Conservation (phyloP, 768 basidiomycete genomes). For the Rhodotorula toruloides region DNA sequence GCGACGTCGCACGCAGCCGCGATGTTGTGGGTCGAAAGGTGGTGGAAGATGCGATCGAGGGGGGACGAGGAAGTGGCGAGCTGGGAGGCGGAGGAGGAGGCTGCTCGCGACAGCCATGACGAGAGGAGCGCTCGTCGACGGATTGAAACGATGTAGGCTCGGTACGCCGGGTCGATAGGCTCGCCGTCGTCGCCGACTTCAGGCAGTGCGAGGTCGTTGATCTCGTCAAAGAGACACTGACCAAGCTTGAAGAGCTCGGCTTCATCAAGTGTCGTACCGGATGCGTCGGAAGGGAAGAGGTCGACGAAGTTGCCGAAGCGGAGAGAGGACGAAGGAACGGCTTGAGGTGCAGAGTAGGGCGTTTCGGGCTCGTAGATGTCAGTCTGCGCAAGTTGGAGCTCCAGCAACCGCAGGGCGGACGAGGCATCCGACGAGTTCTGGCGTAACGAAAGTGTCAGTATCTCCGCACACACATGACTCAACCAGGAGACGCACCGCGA, state of each 20-base stretch:
- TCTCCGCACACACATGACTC: no score
- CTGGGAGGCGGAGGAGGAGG: conserved; percentile 3
- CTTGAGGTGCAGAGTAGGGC: conserved; percentile 72
- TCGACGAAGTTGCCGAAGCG: conserved; percentile 72
- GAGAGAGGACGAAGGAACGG: conserved; percentile 65
- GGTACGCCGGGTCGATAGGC: not conserved
- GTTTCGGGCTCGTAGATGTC: conserved; percentile 59
- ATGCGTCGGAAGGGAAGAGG: conserved; percentile 62
- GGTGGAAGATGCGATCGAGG: conserved; percentile 56
- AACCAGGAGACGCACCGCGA: not conserved
- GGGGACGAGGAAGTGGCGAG: conserved; percentile 49
- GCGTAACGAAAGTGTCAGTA: not conserved
- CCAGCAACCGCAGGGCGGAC: conserved; percentile 64
- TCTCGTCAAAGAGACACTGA: conserved; percentile 76
- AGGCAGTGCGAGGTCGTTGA: conserved; percentile 59
- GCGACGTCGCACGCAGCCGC: conserved; percentile 71
- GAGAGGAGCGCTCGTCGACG: conserved; percentile 75
- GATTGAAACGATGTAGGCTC: conserved; percentile 52
- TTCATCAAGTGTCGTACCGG: conserved; percentile 61
- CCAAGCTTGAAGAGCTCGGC: conserved; percentile 83
- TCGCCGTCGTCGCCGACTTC: not conserved
- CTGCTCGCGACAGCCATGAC: conserved; percentile 71
- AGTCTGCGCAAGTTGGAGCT: conserved; percentile 65
- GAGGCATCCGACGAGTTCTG: conserved; percentile 1
- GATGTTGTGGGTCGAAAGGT: conserved; percentile 82